Conservation (phyloP, 148 eudicot genomes). For the Vaccinium corymbosum region DNA sequence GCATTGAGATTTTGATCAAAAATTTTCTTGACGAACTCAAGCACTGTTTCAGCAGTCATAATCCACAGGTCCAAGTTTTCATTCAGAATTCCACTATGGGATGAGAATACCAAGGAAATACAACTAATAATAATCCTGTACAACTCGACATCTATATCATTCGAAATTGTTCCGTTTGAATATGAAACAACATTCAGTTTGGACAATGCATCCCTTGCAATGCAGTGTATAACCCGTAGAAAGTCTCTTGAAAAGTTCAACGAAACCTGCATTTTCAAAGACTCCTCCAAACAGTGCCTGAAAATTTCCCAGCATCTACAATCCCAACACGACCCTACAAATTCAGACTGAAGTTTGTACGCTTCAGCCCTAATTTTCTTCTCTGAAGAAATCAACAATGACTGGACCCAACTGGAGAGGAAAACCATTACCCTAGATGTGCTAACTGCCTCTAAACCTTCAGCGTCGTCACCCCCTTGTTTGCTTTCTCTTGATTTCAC, state of each 20-base stretch:
- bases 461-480: constrained; percentile 28
- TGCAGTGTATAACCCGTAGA: constrained; percentile 58
- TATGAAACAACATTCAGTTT: constrained; percentile 23
- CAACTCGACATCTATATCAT: constrained; percentile 27
- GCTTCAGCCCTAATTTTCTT: constrained; percentile 51
- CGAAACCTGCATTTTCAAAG: constrained; percentile 33
- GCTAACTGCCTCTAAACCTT: constrained; percentile 44
- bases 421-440: constrained; percentile 42
- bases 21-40: constrained; percentile 47
- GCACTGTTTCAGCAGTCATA: constrained; percentile 40
- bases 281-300: constrained; percentile 73
- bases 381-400: constrained; percentile 62
- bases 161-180: constrained; percentile 21
- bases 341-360: constrained; percentile 29
- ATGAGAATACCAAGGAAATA: constrained; percentile 49
- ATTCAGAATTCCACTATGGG: constrained; percentile 57
- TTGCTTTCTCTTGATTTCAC: constrained; percentile 39
- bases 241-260: constrained; percentile 61
- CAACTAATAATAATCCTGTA: constrained; percentile 47
- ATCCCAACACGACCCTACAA: constrained; percentile 53
- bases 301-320: constrained; percentile 80
- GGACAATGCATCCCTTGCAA: constrained; percentile 38
- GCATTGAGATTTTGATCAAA: constrained; percentile 31
- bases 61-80: constrained; percentile 81
- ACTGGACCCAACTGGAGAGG: constrained; percentile 66